Evolutionary conservation across 2,329 filamentous ascomycete genomes (phyloP).

Genomic region (Chaetomium globosum): DNA sequence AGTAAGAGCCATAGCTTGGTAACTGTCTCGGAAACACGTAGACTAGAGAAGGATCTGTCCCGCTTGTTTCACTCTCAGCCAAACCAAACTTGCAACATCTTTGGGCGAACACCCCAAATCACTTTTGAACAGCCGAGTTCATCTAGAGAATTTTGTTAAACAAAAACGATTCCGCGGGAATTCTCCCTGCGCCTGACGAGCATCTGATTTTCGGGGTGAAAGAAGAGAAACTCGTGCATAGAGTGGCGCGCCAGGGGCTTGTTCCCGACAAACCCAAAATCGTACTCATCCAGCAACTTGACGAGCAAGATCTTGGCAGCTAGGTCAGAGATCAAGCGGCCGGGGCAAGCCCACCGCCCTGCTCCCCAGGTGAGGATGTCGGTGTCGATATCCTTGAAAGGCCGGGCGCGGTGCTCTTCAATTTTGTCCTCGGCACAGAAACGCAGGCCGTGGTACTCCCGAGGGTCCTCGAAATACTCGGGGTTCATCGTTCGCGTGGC

Average conservation of each 20-base stretch:
- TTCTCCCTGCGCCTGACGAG: neutral
- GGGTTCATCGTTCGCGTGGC: neutral
- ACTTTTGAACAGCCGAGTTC: too few relatives aligned
- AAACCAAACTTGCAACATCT: too few relatives aligned
- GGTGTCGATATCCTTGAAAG: neutral
- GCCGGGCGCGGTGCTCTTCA: neutral
- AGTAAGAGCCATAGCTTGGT: too few relatives aligned
- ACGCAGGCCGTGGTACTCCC: neutral
- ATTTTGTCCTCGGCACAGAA: slow-evolving; percentile 1
- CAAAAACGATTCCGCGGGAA: neutral
- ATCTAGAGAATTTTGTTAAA: neutral
- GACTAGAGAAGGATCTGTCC: neutral
- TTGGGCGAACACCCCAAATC: neutral
- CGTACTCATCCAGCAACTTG: neutral
- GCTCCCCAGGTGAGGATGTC: neutral
- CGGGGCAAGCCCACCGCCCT: neutral
- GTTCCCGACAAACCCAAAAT: neutral
- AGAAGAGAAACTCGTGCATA: neutral
- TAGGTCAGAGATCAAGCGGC: neutral
- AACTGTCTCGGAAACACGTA: too few relatives aligned
- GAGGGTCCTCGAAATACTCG: neutral
- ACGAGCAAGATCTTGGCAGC: neutral
- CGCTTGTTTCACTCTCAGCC: too few relatives aligned
- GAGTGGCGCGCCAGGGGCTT: neutral
- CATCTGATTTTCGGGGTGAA: neutral